phyloP scores from a whole-genome alignment of 2,329 filamentous ascomycete species.

The Emergomyces pasteurianus region DNA sequence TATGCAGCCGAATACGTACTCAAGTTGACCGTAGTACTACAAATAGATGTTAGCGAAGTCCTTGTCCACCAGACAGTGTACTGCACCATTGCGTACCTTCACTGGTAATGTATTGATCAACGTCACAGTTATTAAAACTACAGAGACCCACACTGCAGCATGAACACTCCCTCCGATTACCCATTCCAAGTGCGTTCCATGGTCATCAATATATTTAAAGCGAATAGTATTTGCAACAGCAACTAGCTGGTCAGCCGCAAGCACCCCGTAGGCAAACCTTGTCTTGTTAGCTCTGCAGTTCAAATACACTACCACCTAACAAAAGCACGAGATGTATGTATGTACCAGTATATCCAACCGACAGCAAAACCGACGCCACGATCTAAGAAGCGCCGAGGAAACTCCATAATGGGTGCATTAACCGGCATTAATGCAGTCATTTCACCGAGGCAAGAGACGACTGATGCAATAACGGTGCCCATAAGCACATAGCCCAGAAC shows the following conservation, averaged over 20 bases:
- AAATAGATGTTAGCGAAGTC: constrained; percentile 26
- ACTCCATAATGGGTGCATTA: constrained; percentile 30
- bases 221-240: constrained; percentile 31
- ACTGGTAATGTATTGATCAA: constrained; percentile 28
- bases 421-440: constrained; percentile 33
- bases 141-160: constrained; percentile 29
- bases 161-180: constrained; percentile 17
- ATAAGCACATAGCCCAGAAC: constrained; percentile 32
- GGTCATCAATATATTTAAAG: constrained; percentile 24
- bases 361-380: constrained; percentile 34
- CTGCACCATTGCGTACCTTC: constrained; percentile 24
- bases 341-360: constrained; percentile 36
- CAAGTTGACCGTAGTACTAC: constrained; percentile 26
- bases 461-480: constrained; percentile 33
- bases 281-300: neutral
- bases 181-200: constrained; percentile 21
- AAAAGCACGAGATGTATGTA: constrained; percentile 17
- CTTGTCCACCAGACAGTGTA: constrained; percentile 14
- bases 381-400: constrained; percentile 29
- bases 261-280: constrained; percentile 23
- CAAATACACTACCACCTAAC: constrained; percentile 12
- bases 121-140: constrained; percentile 22
- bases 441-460: constrained; percentile 34
- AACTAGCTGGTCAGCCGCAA: constrained; percentile 26
- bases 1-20: constrained; percentile 25